Evolutionary conservation across 495 filamentous ascomycete species (phyloP).

Genomic region (Neurospora sp.): DNA sequence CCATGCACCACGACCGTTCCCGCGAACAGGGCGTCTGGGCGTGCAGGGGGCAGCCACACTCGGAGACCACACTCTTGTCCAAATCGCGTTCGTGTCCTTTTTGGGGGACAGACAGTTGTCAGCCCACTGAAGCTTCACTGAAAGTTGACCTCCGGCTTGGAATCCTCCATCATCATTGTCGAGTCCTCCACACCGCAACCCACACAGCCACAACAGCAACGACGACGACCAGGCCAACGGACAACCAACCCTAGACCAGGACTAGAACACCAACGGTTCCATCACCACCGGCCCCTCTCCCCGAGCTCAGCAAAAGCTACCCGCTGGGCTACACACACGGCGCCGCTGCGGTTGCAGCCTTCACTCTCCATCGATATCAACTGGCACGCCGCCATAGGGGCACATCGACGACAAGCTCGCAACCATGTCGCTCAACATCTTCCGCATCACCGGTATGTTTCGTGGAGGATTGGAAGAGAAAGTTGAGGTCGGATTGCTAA

Average conservation of each 20-base stretch:
- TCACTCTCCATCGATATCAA: background rate
- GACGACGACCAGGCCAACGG: background rate
- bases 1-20: background rate
- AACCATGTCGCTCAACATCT: constrained; percentile 68
- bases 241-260: constrained; percentile 8
- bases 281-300: background rate
- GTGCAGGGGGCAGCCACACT: background rate
- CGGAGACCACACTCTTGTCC: background rate
- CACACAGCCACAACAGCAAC: background rate
- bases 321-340: constrained; percentile 2
- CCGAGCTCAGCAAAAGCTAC: background rate
- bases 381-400: background rate
- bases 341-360: constrained; percentile 12
- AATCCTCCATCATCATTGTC: background rate
- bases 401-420: background rate
- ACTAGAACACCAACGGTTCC: background rate
- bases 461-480: background rate
- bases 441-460: constrained; percentile 67
- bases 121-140: background rate
- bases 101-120: constrained; percentile 4
- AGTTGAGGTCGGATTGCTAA: constrained; percentile 4
- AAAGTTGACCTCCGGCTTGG: background rate
- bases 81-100: constrained; percentile 34
- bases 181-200: background rate
- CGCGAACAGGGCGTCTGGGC: background rate